Conservation (phyloP, 2,329 filamentous ascomycete species). For the Acrodontium crateriforme region DNA sequence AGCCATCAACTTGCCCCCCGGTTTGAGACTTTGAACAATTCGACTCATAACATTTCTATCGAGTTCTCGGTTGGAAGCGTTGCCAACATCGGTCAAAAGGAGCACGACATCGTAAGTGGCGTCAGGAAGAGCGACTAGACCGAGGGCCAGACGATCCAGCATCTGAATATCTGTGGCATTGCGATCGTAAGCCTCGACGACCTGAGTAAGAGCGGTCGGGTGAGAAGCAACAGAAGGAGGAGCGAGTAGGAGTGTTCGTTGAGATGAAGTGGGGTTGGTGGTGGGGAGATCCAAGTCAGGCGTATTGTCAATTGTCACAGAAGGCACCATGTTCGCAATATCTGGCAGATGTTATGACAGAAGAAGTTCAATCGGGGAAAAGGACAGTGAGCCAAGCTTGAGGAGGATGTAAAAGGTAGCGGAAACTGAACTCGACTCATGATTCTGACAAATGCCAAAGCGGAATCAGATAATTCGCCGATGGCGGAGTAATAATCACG, state of each 20-base stretch:
- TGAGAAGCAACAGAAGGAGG: constrained; percentile 82
- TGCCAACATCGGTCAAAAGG: constrained; percentile 66
- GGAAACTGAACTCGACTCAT: too few relatives aligned
- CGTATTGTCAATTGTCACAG: constrained; percentile 24
- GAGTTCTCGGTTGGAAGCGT: constrained; percentile 49
- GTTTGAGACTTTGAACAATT: constrained; percentile 56
- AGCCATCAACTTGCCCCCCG: constrained; percentile 52
- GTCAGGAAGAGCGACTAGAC: constrained; percentile 61
- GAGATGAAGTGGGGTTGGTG: constrained; percentile 17
- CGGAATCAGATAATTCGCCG: too few relatives aligned
- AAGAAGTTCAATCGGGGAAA: too few relatives aligned
- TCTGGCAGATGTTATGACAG: neutral
- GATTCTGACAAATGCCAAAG: too few relatives aligned
- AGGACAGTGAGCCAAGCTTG: too few relatives aligned
- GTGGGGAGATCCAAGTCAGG: constrained; percentile 21
- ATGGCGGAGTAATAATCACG: too few relatives aligned
- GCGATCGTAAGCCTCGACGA: constrained; percentile 63
- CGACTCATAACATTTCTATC: constrained; percentile 52
- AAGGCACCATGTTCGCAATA: constrained; percentile 24
- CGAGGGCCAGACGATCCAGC: constrained; percentile 81
- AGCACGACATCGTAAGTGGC: constrained; percentile 74
- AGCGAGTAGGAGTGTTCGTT: constrained; percentile 68
- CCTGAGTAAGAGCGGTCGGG: constrained; percentile 57
- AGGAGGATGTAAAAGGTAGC: too few relatives aligned
- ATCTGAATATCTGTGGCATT: constrained; percentile 80